A percentile compares a stretch with the other conserved stretches of the same genome.
These are phyloP conservation scores for Helichrysum umbraculigerum DNA, from an alignment of 129 eudicot genomes.

Conservation along the genomic window DNA sequence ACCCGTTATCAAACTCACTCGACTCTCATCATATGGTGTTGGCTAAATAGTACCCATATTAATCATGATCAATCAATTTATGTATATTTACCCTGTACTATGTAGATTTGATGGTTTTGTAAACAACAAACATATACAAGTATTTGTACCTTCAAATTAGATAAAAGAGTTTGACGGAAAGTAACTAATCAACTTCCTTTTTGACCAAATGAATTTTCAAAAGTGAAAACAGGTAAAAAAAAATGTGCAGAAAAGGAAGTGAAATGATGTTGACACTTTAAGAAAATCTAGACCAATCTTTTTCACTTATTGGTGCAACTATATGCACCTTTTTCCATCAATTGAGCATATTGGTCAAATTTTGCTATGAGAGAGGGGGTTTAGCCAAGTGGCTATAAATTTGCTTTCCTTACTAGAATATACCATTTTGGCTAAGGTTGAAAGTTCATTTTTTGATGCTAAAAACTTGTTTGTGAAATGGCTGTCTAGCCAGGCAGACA, in stretches of 20 bases:
- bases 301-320: conserved; percentile 14
- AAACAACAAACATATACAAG: background rate
- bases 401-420: background rate
- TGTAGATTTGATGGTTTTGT: background rate
- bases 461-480: background rate
- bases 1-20: background rate
- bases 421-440: background rate
- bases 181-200: conserved; percentile 10
- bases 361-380: background rate
- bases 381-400: conserved; percentile 12
- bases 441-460: background rate
- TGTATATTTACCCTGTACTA: background rate
- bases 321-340: background rate
- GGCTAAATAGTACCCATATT: too few relatives aligned
- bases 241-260: conserved; percentile 2
- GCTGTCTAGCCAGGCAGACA: too few relatives aligned
- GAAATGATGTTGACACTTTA: conserved; percentile 16
- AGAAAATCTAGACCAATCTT: conserved; percentile 17
- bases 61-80: background rate
- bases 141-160: background rate
- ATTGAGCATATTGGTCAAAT: conserved; percentile 9
- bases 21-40: background rate
- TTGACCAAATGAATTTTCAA: conserved; percentile 16
- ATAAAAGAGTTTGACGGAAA: background rate
- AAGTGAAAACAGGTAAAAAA: background rate